These are phyloP conservation scores for Phytophthora pisi DNA, from an alignment of 352 stramenopile genomes.

Conservation along the genomic window DNA sequence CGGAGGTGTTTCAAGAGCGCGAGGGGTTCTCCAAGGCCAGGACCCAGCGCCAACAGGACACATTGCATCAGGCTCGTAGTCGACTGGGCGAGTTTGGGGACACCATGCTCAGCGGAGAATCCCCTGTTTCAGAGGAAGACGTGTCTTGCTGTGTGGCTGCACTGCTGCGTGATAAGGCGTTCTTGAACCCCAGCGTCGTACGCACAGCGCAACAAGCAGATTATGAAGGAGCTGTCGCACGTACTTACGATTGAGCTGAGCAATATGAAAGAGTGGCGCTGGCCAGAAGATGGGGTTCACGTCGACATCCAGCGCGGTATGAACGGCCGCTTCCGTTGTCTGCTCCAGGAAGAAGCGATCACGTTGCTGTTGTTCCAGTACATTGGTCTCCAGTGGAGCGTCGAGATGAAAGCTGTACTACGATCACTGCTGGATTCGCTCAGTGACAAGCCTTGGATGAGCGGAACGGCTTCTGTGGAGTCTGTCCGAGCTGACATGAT, in stretches of 20 bases:
- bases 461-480: slow-evolving; percentile 17
- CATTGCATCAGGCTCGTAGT: slow-evolving; percentile 18
- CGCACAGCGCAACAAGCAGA: slow-evolving; percentile 35
- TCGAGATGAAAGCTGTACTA: slow-evolving; percentile 32
- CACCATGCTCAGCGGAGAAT: slow-evolving; percentile 21
- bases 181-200: slow-evolving; percentile 47
- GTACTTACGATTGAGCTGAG: slow-evolving; percentile 58
- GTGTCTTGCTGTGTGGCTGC: slow-evolving; percentile 31
- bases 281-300: slow-evolving; percentile 36
- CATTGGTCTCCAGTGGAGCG: slow-evolving; percentile 42
- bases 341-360: slow-evolving; percentile 52
- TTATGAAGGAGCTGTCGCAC: slow-evolving; percentile 47
- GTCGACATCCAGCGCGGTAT: slow-evolving; percentile 52
- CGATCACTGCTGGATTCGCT: slow-evolving; percentile 36
- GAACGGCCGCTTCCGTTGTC: slow-evolving; percentile 50
- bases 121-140: slow-evolving; percentile 31
- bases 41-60: slow-evolving; percentile 33
- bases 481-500: slow-evolving; percentile 21
- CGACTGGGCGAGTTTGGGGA: slow-evolving; percentile 33
- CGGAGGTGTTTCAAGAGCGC: slow-evolving; percentile 41
- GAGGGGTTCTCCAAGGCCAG: slow-evolving; percentile 27
- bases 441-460: slow-evolving; percentile 4
- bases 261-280: slow-evolving; percentile 49
- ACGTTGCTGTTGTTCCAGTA: slow-evolving; percentile 56
- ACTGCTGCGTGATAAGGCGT: slow-evolving; percentile 38